These are phyloP conservation scores for Colletotrichum tofieldiae DNA, from an alignment of 2,329 filamentous ascomycete species.

Conservation along the genomic window DNA sequence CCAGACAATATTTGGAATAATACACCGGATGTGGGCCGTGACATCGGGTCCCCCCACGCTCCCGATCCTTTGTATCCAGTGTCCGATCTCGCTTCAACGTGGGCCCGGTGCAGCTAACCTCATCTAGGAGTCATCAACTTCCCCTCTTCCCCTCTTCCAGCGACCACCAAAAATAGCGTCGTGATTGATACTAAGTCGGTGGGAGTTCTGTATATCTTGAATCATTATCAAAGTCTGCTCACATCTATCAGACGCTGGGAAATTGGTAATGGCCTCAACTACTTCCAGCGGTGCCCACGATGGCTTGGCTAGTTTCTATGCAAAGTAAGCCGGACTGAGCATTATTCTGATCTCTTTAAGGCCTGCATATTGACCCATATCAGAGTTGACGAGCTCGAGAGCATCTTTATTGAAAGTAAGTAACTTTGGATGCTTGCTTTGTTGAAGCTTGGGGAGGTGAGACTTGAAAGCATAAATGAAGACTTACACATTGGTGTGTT, in stretches of 20 bases:
- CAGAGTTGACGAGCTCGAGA: constrained; percentile 35
- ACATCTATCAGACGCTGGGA: background rate
- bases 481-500: background rate
- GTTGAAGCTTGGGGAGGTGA: background rate
- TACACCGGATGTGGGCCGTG: background rate
- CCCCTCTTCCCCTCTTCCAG: constrained; percentile 24
- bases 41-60: background rate
- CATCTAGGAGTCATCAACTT: constrained; percentile 19
- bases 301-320: constrained; percentile 4
- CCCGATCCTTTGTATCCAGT: background rate
- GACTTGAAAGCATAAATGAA: background rate
- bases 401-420: constrained; percentile 29
- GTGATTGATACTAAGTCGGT: background rate
- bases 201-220: background rate
- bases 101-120: constrained; percentile 9
- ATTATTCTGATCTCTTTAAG: background rate
- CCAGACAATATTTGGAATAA: background rate
- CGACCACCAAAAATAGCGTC: constrained; percentile 18
- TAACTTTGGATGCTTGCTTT: background rate
- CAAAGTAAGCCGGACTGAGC: background rate
- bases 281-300: background rate
- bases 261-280: background rate
- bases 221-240: background rate
- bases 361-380: background rate
- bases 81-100: constrained; percentile 32